A percentile compares a stretch with the other conserved stretches of the same genome.
Evolutionary conservation across 805 yeast species (phyloP).

Genomic region (Kodamaea leandrae): DNA sequence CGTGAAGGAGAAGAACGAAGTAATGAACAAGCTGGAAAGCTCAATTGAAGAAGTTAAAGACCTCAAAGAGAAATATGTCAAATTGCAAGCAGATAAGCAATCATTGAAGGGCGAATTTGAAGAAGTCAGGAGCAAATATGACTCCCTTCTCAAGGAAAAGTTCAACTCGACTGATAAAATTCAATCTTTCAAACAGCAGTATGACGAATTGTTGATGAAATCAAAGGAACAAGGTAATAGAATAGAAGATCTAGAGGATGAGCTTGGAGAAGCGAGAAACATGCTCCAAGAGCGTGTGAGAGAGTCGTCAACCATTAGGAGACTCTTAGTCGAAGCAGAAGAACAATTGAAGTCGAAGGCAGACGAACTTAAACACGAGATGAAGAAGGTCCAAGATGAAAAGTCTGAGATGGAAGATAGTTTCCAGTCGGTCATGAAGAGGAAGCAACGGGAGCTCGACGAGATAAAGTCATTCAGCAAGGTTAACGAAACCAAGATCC

Average conservation of each 20-base stretch:
- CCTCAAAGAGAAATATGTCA: slow-evolving; percentile 36
- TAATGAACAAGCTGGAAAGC: slow-evolving; percentile 43
- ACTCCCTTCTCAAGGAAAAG: slow-evolving; percentile 30
- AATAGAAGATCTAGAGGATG: slow-evolving; percentile 73
- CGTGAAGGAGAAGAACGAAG: slow-evolving; percentile 37
- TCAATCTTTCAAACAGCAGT: slow-evolving; percentile 54
- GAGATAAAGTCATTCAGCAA: slow-evolving; percentile 46
- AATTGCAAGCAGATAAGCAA: slow-evolving; percentile 44
- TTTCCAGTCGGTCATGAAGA: slow-evolving; percentile 37
- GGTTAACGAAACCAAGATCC: slow-evolving; percentile 39
- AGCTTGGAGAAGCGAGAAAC: slow-evolving; percentile 69
- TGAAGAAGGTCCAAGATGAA: slow-evolving; percentile 56
- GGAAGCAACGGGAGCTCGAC: slow-evolving; percentile 64
- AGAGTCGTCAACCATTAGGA: slow-evolving; percentile 71
- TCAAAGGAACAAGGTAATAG: slow-evolving; percentile 60
- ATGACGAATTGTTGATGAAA: slow-evolving; percentile 68
- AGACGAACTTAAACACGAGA: slow-evolving; percentile 54
- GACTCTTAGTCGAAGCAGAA: slow-evolving; percentile 67
- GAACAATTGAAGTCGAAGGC: slow-evolving; percentile 49
- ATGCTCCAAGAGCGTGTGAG: slow-evolving; percentile 76
- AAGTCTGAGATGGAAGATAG: slow-evolving; percentile 59
- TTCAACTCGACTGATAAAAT: slow-evolving; percentile 40
- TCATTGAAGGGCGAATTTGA: slow-evolving; percentile 38
- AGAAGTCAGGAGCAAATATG: slow-evolving; percentile 37
- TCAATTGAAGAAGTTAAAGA: slow-evolving; percentile 28